Evolutionary conservation across 2,329 filamentous ascomycete genomes (phyloP), one percentile per base, ranked within the genome.

Genomic region (Monosporascus sp.): DNA sequence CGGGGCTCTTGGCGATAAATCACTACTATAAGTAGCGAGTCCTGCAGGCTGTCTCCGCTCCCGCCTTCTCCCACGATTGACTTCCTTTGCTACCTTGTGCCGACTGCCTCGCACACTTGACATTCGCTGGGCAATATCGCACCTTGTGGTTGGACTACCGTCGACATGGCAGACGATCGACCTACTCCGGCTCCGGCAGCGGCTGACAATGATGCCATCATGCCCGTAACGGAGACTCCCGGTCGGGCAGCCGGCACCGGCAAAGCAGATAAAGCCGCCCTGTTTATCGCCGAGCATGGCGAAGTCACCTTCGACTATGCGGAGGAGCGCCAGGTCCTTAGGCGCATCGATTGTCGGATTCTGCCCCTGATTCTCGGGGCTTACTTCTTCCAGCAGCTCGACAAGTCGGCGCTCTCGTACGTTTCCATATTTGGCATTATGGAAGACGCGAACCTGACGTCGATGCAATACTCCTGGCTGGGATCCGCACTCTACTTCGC

Each of bases 401-500:
- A 81, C 65, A 81, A 81, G 62, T 72, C 70, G 37, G 69, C 72
- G 2, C 62, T 76, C 0, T 71, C 68, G 22, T 77, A 77, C 51
- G 74, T 76, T 9, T 75, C 74, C 53, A 75, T 79, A 57, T 79
- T 78, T 56, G 77, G 77, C 3, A 65, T 81, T 36, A 67, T 71
- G 22, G 67, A 73, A 36, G 76, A 79, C 54, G 74, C 77, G 0
- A 60, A 76, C 35, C 70, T 80, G 7, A 66, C 71, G n/a, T 76
- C 72, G 18, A 65, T 72, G 35, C 69, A 81, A 51, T 72, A 77
- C 64, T 84, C 81, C 2, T 85, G 81, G 81, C 76, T 86, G 0
- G 79, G 81, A 0, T 83, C 80, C 2, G 77, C 86, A 50, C 70
- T 86, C 15, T 86, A 81, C 60, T 68, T 83, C n/a, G 80, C 80